Evolutionary conservation across 768 basidiomycete genomes (phyloP).

Genomic region (Suillus tomentosus): DNA sequence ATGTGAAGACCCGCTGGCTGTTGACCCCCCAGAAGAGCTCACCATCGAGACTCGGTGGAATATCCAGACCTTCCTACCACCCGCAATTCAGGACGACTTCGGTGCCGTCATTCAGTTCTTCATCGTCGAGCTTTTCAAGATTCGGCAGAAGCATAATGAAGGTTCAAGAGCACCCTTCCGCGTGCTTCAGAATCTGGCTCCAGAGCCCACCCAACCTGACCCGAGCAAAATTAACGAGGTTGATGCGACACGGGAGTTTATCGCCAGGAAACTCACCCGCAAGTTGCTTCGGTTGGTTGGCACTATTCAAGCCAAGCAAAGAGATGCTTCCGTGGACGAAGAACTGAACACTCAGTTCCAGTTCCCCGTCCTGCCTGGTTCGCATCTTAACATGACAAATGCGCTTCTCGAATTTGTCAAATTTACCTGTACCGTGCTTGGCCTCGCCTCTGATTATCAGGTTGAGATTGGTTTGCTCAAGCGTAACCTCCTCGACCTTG

Average conservation of each 20-base stretch:
- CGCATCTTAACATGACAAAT: slow-evolving; percentile 75
- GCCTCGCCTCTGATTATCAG: slow-evolving; percentile 75
- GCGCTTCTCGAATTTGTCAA: slow-evolving; percentile 90
- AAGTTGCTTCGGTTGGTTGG: slow-evolving; percentile 73
- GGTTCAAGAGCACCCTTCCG: slow-evolving; percentile 70
- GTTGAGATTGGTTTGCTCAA: slow-evolving; percentile 89
- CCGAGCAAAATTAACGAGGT: slow-evolving; percentile 67
- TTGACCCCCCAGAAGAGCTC: slow-evolving; percentile 69
- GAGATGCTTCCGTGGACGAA: slow-evolving; percentile 58
- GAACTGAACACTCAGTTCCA: slow-evolving; percentile 56
- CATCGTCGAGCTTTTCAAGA: slow-evolving; percentile 81
- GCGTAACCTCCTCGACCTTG: slow-evolving; percentile 85
- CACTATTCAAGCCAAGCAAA: slow-evolving; percentile 59
- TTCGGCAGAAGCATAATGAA: slow-evolving; percentile 64
- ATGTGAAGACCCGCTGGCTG: slow-evolving; percentile 75
- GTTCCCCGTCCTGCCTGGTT: slow-evolving; percentile 89
- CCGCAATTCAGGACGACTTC: slow-evolving; percentile 79
- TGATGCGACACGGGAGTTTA: slow-evolving; percentile 71
- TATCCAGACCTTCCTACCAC: slow-evolving; percentile 85
- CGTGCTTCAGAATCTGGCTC: slow-evolving; percentile 63
- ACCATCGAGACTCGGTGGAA: slow-evolving; percentile 90
- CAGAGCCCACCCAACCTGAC: slow-evolving; percentile 68
- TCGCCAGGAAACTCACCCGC: slow-evolving; percentile 78
- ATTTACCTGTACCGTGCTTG: slow-evolving; percentile 78
- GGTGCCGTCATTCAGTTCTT: slow-evolving; percentile 72